Conservation (phyloP, 306 rosid genomes). For the Amphicarpaea edgeworthii region DNA sequence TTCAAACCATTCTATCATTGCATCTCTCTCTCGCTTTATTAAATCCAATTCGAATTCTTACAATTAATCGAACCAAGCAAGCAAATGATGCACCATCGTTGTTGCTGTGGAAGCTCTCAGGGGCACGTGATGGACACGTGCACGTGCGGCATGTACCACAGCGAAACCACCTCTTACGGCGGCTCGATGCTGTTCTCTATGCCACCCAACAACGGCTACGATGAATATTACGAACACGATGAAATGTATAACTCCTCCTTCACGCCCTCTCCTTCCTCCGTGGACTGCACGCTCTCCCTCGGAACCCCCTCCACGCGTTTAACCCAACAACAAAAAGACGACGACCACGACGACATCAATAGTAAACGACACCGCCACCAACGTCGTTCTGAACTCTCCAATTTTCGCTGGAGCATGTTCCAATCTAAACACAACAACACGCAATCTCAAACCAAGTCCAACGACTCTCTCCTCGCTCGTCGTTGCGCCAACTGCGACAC, state of each 20-base stretch:
- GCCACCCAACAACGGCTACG: conserved; percentile 57
- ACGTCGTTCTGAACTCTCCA: conserved; percentile 34
- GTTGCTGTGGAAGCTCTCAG: conserved; percentile 60
- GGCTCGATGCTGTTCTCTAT: conserved; percentile 64
- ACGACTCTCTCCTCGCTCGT: conserved; percentile 86
- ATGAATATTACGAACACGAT: conserved; percentile 36
- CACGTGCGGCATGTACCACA: conserved; percentile 48
- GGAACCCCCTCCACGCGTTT: conserved; percentile 90
- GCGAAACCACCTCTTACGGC: conserved; percentile 63
- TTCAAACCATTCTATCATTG: conserved; percentile 61
- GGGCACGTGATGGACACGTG: conserved; percentile 74
- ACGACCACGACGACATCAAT: conserved; percentile 43
- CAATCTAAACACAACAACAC: conserved; percentile 60
- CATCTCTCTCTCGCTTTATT: not conserved
- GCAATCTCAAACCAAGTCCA: conserved; percentile 43
- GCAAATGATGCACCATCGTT: conserved; percentile 66
- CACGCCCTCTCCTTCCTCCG: conserved; percentile 50
- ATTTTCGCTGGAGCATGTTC: conserved; percentile 80
- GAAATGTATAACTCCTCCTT: conserved; percentile 53
- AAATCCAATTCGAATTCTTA: no score
- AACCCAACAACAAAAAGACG: no score
- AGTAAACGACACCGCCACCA: conserved; percentile 49
- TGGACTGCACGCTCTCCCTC: conserved; percentile 93
- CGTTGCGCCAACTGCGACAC: conserved; percentile 99
- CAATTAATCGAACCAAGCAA: no score